Evolutionary conservation across 2,329 filamentous ascomycete genomes (phyloP).

Genomic region (Fusarium sp.): DNA sequence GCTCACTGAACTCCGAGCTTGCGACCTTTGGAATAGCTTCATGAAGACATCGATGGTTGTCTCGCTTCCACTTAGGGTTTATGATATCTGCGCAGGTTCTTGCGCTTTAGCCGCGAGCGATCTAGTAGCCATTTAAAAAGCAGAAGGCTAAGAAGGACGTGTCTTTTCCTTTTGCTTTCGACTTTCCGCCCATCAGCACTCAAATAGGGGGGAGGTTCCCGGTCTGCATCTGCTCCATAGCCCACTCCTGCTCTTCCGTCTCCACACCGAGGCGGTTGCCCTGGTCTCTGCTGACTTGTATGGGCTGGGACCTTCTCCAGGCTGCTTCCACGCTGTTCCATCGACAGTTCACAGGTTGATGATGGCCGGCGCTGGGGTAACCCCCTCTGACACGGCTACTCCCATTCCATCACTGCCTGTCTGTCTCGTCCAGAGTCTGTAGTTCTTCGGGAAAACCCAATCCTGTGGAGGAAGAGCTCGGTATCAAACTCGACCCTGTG

Average conservation of each 20-base stretch:
- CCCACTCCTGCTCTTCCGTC: not conserved
- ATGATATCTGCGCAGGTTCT: not conserved
- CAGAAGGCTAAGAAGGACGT: constrained; percentile 8
- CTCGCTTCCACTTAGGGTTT: constrained; percentile 52
- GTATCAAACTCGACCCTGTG: not conserved
- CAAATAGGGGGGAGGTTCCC: not conserved
- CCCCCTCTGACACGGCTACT: not conserved
- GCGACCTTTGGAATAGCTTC: constrained; percentile 47
- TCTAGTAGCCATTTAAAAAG: no score
- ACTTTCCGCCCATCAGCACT: no score
- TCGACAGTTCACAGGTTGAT: not conserved
- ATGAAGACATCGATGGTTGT: constrained; percentile 54
- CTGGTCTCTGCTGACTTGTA: not conserved
- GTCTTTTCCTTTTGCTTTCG: constrained; percentile 57
- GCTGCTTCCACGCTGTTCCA: not conserved
- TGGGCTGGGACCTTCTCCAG: not conserved
- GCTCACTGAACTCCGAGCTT: constrained; percentile 46
- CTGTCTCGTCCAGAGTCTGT: not conserved
- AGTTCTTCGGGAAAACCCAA: not conserved
- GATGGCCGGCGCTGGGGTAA: not conserved
- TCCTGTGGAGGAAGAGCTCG: not conserved
- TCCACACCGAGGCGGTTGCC: not conserved
- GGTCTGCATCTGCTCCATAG: not conserved
- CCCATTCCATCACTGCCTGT: not conserved
- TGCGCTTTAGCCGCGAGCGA: not conserved